These are phyloP conservation scores for Haplographium delicatum DNA, from an alignment of 495 filamentous ascomycete genomes.

Conservation along the genomic window DNA sequence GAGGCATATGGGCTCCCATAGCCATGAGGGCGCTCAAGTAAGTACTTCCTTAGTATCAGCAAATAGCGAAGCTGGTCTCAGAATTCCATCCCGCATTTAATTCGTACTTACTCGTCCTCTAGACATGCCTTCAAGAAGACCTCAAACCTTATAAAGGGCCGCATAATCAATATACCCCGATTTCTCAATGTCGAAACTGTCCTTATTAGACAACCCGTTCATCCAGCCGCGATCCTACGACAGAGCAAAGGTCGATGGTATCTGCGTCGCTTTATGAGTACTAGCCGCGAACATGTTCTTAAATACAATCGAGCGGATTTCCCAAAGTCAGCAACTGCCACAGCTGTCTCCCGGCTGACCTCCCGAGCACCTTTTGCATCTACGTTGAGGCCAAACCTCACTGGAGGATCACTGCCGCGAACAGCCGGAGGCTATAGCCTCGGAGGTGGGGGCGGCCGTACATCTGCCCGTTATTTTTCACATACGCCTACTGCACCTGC, in stretches of 20 bases:
- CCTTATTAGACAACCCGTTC: conserved; percentile 60
- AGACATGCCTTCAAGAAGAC: conserved; percentile 62
- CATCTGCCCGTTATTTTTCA: conserved; percentile 80
- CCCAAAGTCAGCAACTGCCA: conserved; percentile 59
- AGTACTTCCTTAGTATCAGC: too few species aligned
- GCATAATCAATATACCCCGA: conserved; percentile 50
- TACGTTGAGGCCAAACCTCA: conserved; percentile 86
- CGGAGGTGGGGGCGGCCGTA: conserved; percentile 58
- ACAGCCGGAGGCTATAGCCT: conserved; percentile 82
- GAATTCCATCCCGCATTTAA: too few species aligned
- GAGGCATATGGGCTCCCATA: conserved; percentile 67
- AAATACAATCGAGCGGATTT: conserved; percentile 61
- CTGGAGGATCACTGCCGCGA: conserved; percentile 78
- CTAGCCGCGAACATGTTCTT: conserved; percentile 29
- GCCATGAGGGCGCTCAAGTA: conserved; percentile 62
- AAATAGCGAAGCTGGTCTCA: too few species aligned
- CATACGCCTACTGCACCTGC: conserved; percentile 79
- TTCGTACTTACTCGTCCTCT: too few species aligned
- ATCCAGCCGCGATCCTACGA: conserved; percentile 64
- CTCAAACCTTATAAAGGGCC: conserved; percentile 54
- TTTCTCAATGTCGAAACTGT: conserved; percentile 42
- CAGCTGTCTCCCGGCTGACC: conserved; percentile 59
- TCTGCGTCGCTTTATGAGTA: conserved; percentile 58
- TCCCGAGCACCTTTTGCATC: conserved; percentile 82
- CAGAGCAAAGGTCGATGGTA: conserved; percentile 68